Evolutionary conservation across 2,329 filamentous ascomycete species (phyloP).

Genomic region (Venturia nashicola): DNA sequence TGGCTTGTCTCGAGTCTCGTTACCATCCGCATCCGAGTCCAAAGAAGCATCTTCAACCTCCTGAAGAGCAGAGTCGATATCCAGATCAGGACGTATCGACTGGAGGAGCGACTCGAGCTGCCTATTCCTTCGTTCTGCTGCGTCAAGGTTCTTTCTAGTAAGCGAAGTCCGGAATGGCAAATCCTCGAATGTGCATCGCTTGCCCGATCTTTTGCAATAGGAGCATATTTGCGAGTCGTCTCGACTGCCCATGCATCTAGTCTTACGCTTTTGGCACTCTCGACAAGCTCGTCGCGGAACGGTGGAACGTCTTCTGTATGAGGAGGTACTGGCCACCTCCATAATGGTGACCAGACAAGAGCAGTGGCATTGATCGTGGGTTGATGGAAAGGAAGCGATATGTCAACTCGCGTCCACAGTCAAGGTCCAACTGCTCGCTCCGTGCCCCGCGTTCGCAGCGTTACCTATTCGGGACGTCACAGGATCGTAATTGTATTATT

Average conservation of each 20-base stretch:
- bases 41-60: background rate
- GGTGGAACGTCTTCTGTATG: background rate
- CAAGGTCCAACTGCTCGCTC: too few relatives aligned
- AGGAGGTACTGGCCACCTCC: background rate
- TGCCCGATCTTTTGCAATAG: constrained; percentile 3
- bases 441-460: background rate
- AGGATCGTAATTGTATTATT: too few relatives aligned
- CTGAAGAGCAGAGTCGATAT: constrained; percentile 2
- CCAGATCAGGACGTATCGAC: constrained; percentile 3
- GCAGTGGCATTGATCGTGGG: background rate
- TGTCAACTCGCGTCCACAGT: background rate
- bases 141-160: constrained; percentile 8
- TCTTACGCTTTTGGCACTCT: constrained; percentile 6
- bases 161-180: constrained; percentile 6
- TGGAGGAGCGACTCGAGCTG: constrained; percentile 6
- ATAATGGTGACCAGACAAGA: background rate
- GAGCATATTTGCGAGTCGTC: background rate
- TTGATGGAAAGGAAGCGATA: background rate
- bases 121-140: background rate
- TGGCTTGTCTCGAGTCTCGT: background rate
- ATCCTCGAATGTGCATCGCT: constrained; percentile 4
- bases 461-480: background rate
- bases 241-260: background rate
- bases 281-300: background rate
- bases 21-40: background rate